Base-by-base conservation (phyloP, 805 yeast species). In the Saturnispora gosingensis region DNA sequence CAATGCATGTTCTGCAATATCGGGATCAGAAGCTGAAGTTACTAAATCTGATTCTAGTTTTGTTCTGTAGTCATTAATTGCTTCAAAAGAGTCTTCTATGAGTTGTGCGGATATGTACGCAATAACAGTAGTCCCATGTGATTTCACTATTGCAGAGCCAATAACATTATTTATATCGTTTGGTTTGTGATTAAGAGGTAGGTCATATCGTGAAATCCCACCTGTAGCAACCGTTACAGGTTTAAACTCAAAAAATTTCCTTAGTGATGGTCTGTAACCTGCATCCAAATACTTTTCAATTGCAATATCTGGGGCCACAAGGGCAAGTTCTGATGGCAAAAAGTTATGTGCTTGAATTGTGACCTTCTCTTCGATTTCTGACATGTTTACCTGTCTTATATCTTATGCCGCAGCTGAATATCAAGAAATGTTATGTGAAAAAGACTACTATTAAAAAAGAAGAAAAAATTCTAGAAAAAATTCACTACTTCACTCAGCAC, bases 291-390 rank as follows among this genome's bases (percentile, higher is more conserved):
- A 95, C 61, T 95, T 77, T 62, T 85, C 85, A 43, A 90, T 72
- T 5, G 91, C 85, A 13, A 86, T 64, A 52, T 88, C 96, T 1
- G 97, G 97, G 2, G 95, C 88, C 36, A 90, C 77, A 49, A 93
- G 72, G 1, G 93, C 89, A 43, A 90, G 71, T 10, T 88, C 88
- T 25, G 82, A 85, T 0, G 96, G 91, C 1, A 93, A 83, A 64
- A 89, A 88, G 4, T 78, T 70, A 35, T 85, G 72, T 13, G 83
- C 76, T 43, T 70, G 65, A 49, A 64, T 45, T 15, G 48, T 45
- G n/a, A 50, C 40, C 5, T 27, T 51, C 11, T 43, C 49, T 11
- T 50, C 53, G 18, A 10, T 39, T 28, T 55, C 54, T 3, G 54
- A 20, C 58, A 57, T 57, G 3, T 2, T 36, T 5, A 8, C 13